These are phyloP conservation scores for Agapanthus africanus DNA, from an alignment of 106 monocot genomes.

Conservation along the genomic window DNA sequence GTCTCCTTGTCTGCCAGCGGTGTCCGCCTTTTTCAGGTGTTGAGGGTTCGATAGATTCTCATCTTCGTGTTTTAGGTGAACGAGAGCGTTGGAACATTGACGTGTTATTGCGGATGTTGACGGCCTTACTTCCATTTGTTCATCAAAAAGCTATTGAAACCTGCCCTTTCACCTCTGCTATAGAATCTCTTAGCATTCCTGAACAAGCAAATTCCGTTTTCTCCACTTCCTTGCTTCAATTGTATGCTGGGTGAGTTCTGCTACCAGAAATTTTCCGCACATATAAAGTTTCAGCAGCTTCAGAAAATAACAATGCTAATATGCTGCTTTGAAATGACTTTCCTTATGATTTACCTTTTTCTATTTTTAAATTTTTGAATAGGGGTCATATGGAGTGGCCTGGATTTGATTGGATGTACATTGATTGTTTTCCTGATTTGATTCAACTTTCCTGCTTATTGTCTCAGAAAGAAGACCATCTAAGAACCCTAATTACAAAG, in stretches of 20 bases:
- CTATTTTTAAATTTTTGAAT: conserved; percentile 9
- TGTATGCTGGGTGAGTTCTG: conserved; percentile 65
- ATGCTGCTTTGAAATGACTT: conserved; percentile 7
- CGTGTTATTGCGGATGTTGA: conserved; percentile 82
- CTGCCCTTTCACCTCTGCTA: conserved; percentile 52
- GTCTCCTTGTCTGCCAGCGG: conserved; percentile 41
- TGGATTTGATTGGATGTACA: conserved; percentile 86
- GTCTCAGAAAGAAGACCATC: conserved; percentile 81
- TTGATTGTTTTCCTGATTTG: conserved; percentile 81
- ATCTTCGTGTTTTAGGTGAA: conserved; percentile 85
- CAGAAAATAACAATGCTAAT: background rate
- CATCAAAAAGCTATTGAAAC: conserved; percentile 61
- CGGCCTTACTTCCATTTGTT: conserved; percentile 75
- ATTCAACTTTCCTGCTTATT: conserved; percentile 84
- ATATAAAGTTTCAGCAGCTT: conserved; percentile 1
- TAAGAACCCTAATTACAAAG: conserved; percentile 75
- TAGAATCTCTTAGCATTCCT: conserved; percentile 18
- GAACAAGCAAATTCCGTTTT: conserved; percentile 42
- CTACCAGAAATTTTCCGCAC: background rate
- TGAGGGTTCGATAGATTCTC: conserved; percentile 79
- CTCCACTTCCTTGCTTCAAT: conserved; percentile 54
- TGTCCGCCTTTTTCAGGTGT: conserved; percentile 94
- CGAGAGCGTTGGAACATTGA: conserved; percentile 90
- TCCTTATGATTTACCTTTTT: background rate
- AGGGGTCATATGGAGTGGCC: conserved; percentile 85